A percentile compares a stretch with the other conserved stretches of the same genome.
phyloP scores from a whole-genome alignment of 768 basidiomycete species.

The Ephemerocybe angulata region DNA sequence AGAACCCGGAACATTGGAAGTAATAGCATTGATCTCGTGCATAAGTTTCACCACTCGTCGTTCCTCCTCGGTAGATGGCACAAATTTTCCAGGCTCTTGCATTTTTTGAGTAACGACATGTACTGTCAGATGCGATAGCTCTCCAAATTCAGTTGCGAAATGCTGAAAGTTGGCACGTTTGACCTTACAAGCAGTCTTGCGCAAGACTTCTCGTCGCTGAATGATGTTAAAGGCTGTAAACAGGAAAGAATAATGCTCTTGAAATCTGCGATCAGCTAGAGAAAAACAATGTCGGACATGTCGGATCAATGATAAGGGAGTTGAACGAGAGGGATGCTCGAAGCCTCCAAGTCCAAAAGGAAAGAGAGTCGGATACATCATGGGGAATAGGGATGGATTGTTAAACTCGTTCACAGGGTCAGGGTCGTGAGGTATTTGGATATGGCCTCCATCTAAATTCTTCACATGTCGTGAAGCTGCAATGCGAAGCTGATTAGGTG shows the following conservation, averaged over 20 bases:
- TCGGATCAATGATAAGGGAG: constrained; percentile 22
- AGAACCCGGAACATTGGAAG: constrained; percentile 26
- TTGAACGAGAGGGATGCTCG: constrained; percentile 25
- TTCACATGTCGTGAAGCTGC: constrained; percentile 3
- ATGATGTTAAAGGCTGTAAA: constrained; percentile 41
- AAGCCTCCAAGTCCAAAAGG: constrained; percentile 42
- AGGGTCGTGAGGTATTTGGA: neutral
- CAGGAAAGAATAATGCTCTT: constrained; percentile 36
- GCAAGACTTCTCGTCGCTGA: constrained; percentile 26
- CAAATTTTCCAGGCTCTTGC: neutral
- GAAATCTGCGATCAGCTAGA: constrained; percentile 30
- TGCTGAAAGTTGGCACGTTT: constrained; percentile 19
- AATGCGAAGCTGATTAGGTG: neutral
- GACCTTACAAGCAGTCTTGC: constrained; percentile 30
- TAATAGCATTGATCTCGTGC: constrained; percentile 15
- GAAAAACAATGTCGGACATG: constrained; percentile 32
- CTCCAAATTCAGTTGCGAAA: constrained; percentile 22
- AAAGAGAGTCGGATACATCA: constrained; percentile 41
- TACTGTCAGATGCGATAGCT: constrained; percentile 20
- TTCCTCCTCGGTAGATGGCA: constrained; percentile 19
- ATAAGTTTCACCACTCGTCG: constrained; percentile 18
- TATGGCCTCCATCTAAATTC: neutral
- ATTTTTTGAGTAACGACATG: constrained; percentile 21
- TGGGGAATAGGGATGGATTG: constrained; percentile 35
- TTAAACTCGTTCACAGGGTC: neutral